phyloP scores from a whole-genome alignment of 768 basidiomycete species.

The Guyanaporus albipodus region DNA sequence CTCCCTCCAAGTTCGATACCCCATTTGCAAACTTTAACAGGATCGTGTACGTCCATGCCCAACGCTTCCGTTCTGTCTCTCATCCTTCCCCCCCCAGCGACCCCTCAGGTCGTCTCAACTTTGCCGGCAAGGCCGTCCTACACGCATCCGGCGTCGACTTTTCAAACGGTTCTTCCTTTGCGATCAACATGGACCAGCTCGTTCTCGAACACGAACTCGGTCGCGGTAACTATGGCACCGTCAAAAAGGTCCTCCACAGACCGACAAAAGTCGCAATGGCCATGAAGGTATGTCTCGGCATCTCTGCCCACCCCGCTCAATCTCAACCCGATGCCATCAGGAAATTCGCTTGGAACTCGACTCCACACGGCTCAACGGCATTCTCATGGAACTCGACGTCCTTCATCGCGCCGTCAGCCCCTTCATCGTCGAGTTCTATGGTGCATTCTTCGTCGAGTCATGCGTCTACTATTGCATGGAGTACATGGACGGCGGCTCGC shows the following conservation, averaged over 20 bases:
- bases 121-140: slow-evolving; percentile 87
- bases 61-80: slow-evolving; percentile 9
- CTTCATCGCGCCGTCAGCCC: slow-evolving; percentile 89
- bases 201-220: slow-evolving; percentile 91
- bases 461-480: slow-evolving; percentile 99
- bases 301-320: slow-evolving; percentile 9
- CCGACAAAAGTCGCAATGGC: slow-evolving; percentile 97
- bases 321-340: slow-evolving; percentile 38
- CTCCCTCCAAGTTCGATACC: slow-evolving; percentile 50
- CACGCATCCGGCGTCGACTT: slow-evolving; percentile 89
- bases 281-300: slow-evolving; percentile 74
- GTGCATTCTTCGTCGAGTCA: slow-evolving; percentile 99
- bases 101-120: slow-evolving; percentile 93
- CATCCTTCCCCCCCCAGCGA: slow-evolving; percentile 50
- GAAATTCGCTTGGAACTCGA: slow-evolving; percentile 98
- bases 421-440: slow-evolving; percentile 97
- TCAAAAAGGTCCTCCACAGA: slow-evolving; percentile 90
- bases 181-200: slow-evolving; percentile 93
- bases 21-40: slow-evolving; percentile 92
- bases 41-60: slow-evolving; percentile 69
- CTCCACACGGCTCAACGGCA: slow-evolving; percentile 87
- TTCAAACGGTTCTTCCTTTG: slow-evolving; percentile 82
- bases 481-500: slow-evolving; percentile 97
- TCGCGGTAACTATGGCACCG: slow-evolving; percentile 95
- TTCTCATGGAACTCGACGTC: slow-evolving; percentile 98